phyloP scores from a whole-genome alignment of 768 basidiomycete genomes.

The Terana coerulea region DNA sequence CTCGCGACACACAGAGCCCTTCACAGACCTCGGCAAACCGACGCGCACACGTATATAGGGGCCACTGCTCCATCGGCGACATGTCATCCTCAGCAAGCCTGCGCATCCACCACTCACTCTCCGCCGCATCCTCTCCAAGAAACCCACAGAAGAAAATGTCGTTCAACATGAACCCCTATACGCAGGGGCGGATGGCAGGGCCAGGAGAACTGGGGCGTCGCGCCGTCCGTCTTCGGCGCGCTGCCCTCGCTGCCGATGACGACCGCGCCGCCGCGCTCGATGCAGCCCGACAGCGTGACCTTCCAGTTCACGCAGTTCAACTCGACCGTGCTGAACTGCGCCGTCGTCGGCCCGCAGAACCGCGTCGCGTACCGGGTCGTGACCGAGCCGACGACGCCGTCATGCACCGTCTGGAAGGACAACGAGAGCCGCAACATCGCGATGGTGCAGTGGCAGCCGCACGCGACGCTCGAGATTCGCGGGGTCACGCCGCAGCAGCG shows the following conservation, averaged over 20 bases:
- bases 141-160: slow-evolving; percentile 2
- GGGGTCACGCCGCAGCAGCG: slow-evolving; percentile 45
- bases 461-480: slow-evolving; percentile 50
- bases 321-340: slow-evolving; percentile 51
- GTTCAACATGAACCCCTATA: slow-evolving; percentile 26
- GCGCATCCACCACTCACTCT: background rate
- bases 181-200: slow-evolving; percentile 19
- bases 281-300: slow-evolving; percentile 30
- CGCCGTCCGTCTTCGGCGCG: slow-evolving; percentile 60
- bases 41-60: slow-evolving; percentile 8
- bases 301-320: slow-evolving; percentile 50
- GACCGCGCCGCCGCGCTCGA: slow-evolving; percentile 18
- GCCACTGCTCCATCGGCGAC: background rate
- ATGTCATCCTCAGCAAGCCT: background rate
- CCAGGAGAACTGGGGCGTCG: slow-evolving; percentile 19
- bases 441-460: slow-evolving; percentile 54
- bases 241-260: slow-evolving; percentile 45
- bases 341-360: slow-evolving; percentile 46
- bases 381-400: slow-evolving; percentile 47
- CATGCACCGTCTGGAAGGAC: slow-evolving; percentile 52
- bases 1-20: background rate
- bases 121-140: background rate
- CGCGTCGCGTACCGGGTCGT: slow-evolving; percentile 46
- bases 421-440: slow-evolving; percentile 43
- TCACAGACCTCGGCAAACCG: background rate